Evolutionary conservation across 805 yeast genomes (phyloP), one percentile per base, ranked within the genome.

Genomic region (Cyberlindnera meyerae): DNA sequence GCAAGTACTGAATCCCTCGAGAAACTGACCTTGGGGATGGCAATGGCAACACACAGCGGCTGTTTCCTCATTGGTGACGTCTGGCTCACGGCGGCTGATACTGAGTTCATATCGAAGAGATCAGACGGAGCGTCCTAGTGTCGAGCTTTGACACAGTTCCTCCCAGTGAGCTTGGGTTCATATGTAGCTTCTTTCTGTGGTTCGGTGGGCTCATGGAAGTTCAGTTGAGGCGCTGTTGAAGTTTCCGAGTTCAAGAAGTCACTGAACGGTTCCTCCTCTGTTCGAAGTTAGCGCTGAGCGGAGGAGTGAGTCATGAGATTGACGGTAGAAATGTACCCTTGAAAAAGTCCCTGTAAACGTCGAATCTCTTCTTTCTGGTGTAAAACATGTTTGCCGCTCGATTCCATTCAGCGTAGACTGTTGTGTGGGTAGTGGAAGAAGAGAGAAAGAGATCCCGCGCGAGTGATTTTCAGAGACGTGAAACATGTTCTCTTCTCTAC

Each of bases 261-360:
- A 14, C 37, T 34, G 25, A 34, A 34, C 7, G 31, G 36, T 13
- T 28, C 33, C 17, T 28, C 32, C 15, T 34, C 37, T 27, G 31
- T 26, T 26, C 17, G 24, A 14, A 20, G 28, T n/a, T 9, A 25
- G 21, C n/a, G 8, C 28, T 31, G 18, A 11, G 27, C 22, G n/a
- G 18, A 5, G 22, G 4, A n/a, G 14, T 17, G 25, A 21, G 24
- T 9, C 22, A 20, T 8, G 22, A 7, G 18, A 18, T 14, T 29
- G n/a, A 22, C 24, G 8, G 26, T 36, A 33, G 6, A 11, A 14
- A 4, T 18, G 12, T 47, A 51, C 54, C 48, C 7, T 41, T 35
- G 14, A 42, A 42, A 25, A 36, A 46, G 47, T 53, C 58, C 24
- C 36, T 48, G 43, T 45, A 53, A n/a, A 53, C 50, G 5, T 33